Base-by-base conservation (phyloP, 495 filamentous ascomycete genomes). In the Daldinia bambusicola region DNA sequence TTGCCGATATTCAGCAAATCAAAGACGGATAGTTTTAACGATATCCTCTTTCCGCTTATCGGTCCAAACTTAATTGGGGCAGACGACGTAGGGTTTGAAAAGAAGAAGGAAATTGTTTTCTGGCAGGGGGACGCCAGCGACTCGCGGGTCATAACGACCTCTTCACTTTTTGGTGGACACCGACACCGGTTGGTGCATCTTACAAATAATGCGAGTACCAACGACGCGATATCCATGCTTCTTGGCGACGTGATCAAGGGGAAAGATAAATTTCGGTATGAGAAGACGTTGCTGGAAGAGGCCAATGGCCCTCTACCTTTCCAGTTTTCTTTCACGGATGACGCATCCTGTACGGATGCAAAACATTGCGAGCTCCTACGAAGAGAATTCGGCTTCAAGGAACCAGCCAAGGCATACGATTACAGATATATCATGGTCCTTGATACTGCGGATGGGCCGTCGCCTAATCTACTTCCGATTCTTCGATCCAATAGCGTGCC, bases 31-130 rank as follows among this genome's bases (percentile, higher is more conserved):
- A 88, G 88, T 55, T 89, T 85, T 77, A 81, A 80, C 67, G 88
- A 90, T 69, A 87, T 98, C n/a, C 78, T 97, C 9, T 93, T 97
- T 62, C 94, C 94, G 86, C 65, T 97, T 1, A 90, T 91, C 55
- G 90, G 89, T 0, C 88, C 88, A 0, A 89, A 89, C 86, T 91
- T 93, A 76, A 90, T 72, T 14, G 62, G 71, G 12, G 67, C 74
- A 5, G 77, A 82, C 4, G 77, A 79, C 13, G 78, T 78, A 12
- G 41, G 63, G 0, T 90, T 89, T 79, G 75, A 78, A 6, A 67
- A 83, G 32, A 92, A 91, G 70, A 71, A 77, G 34, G 78, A 87
- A 13, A 77, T 75, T 0, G 76, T 92, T 14, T 86, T 87, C 61
- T 93, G 91, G 90, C 87, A 91, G 41, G 89, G 88, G 16, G 81